Evolutionary conservation across 2,329 filamentous ascomycete genomes (phyloP), one percentile per base, ranked within the genome.

Genomic region (Juglanconis oblonga): DNA sequence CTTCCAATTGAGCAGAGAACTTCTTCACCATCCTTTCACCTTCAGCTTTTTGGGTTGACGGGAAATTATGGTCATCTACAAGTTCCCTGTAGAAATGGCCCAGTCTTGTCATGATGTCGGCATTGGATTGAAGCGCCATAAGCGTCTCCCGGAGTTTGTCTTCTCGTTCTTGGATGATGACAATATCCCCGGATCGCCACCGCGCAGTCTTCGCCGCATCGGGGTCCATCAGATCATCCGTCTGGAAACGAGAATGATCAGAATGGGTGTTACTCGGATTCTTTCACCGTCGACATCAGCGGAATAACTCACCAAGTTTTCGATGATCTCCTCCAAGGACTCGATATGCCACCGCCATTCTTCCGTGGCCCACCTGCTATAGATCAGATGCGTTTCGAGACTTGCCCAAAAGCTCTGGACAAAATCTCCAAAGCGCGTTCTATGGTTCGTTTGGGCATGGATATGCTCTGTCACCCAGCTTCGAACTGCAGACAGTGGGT

Each of bases 301-400:
- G 17, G n/a, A 5, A 17, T n/a, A 4, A 45, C 56, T 47, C 3
- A 58, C 56, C 36, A 47, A 31, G 3, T 64, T 64, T 32, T 62
- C 55, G 4, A 67, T 52, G 3, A 52, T 58, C 10, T 68, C 65
- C 61, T 79, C 76, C 0, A 79, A 65, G 69, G 68, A 76, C 11
- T 68, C 62, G 24, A 79, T 70, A 61, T 78, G 77, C 65, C 70
- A 70, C 33, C 74, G 68, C 77, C 77, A 79, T n/a, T 74, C 71
- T 59, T 77, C 74, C 0, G 64, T 71, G 4, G 75, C 70, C 76
- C 76, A 79, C 33, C 75, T 67, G 49, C 71, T 74, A 50, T 69
- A 73, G 33, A 78, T 58, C 1, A 76, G 55, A 61, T 79, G 76
- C 4, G 69, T 68, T 4, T 69, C 64, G 5, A 79, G 65, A 54